Evolutionary conservation across 768 basidiomycete species (phyloP), one percentile per base, ranked within the genome.

Genomic region (Daedaleopsis nitida): DNA sequence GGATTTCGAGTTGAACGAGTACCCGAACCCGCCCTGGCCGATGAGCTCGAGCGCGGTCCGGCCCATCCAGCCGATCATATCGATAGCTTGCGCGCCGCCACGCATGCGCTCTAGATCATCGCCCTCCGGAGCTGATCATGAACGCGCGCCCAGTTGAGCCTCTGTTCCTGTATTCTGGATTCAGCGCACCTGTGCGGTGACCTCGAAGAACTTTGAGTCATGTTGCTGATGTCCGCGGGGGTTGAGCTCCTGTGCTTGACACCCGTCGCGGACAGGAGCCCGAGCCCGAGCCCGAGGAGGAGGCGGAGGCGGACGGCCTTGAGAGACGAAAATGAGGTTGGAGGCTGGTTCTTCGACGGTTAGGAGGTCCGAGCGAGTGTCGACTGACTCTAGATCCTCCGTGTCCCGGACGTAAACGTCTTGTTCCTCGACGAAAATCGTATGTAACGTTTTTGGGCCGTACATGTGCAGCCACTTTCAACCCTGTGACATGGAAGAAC

Each of bases 1-100:
- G 12, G n/a, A 74, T 0, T 75, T 73, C 5, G 67, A 55, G 39
- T 77, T 74, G 55, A 77, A 77, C 1, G 76, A 75, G 51, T 70
- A 71, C 0, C 77, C 78, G 13, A 83, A 72, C 3, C 82, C 80
- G n/a, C 76, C 77, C 69, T 78, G 81, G 3, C 79, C 81, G 43
- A 83, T 76, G 38, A 83, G 58, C 51, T 72, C 70, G n/a, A 72
- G 68, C 23, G 70, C 69, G 3, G 66, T 65, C 13, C 70, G 67
- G 3, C 57, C 60, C 67, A 71, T 66, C 70, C 70, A 71, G 17
- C 59, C 51, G 32, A 67, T 55, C 14, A 71, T 57, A 52, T 71
- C 66, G 14, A 71, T 50, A 23, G 69, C 64, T 12, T 49, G 16
- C 5, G 55, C 43, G 17, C 60, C 55, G 34, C 54, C 47, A 14